Conservation (phyloP, 305 asterid species). For the Caryopteris hybrid region DNA sequence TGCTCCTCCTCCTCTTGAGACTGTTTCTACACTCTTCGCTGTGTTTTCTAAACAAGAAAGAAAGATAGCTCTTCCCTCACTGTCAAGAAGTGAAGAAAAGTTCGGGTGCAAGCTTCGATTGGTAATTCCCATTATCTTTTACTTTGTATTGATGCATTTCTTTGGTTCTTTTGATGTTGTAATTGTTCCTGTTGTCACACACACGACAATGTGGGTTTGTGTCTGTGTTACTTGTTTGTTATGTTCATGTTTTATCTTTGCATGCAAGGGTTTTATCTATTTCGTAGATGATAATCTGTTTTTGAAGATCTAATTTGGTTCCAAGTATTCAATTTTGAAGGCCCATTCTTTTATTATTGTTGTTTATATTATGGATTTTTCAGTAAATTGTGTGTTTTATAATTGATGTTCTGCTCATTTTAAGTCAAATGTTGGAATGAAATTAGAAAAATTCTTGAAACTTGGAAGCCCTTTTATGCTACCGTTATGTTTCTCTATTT, state of each 20-base stretch:
- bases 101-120: not conserved
- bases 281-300: not conserved
- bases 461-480: not conserved
- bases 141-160: not conserved
- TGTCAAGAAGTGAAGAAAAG: not conserved
- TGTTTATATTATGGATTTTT: not conserved
- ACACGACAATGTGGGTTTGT: not conserved
- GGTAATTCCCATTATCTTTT: not conserved
- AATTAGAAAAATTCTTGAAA: not conserved
- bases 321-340: not conserved
- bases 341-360: not conserved
- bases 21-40: not conserved
- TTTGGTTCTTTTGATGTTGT: not conserved
- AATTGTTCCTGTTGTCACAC: not conserved
- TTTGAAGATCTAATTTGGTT: not conserved
- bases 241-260: slow-evolving; percentile 11
- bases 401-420: not conserved
- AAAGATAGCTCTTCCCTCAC: not conserved
- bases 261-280: slow-evolving; percentile 15
- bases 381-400: not conserved
- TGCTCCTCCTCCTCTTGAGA: not conserved
- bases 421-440: not conserved
- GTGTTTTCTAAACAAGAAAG: not conserved
- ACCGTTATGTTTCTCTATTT: not conserved
- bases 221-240: not conserved